phyloP scores from a whole-genome alignment of 2,329 filamentous ascomycete genomes.

The Arthrobotrys musiformis region DNA sequence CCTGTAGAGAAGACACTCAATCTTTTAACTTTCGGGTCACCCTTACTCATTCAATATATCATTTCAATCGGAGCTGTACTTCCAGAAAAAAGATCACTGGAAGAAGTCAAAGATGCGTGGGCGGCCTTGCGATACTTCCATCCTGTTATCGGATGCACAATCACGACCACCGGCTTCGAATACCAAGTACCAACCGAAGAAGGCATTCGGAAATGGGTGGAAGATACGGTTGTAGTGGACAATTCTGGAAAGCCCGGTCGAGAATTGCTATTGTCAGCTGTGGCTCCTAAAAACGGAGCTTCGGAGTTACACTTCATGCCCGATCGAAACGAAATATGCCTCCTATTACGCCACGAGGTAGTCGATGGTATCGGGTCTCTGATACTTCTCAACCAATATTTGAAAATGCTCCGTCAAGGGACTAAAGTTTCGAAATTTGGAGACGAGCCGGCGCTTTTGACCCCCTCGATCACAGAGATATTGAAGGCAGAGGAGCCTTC shows the following conservation, averaged over 20 bases:
- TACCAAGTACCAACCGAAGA: background rate
- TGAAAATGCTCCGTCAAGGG: background rate
- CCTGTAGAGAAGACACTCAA: no score
- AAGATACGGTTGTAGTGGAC: background rate
- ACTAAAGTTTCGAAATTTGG: background rate
- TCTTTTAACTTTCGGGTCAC: no score
- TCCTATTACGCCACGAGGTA: slow-evolving; percentile 13
- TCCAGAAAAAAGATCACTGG: background rate
- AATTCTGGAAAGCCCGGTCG: background rate
- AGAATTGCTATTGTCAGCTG: background rate
- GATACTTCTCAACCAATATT: slow-evolving; percentile 17
- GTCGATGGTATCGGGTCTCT: slow-evolving; percentile 7
- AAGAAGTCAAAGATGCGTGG: background rate
- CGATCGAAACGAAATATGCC: background rate
- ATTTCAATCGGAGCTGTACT: background rate
- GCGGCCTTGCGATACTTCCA: background rate
- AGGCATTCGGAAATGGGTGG: background rate
- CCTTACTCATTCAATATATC: no score
- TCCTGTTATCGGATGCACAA: background rate
- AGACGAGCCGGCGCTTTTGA: background rate
- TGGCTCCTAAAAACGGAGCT: background rate
- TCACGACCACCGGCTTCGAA: background rate
- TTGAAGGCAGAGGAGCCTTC: background rate
- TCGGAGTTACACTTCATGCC: background rate
- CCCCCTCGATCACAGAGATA: background rate